These are phyloP conservation scores for Colletotrichum neosansevieriae DNA, from an alignment of 2,329 filamentous ascomycete species.

Conservation along the genomic window DNA sequence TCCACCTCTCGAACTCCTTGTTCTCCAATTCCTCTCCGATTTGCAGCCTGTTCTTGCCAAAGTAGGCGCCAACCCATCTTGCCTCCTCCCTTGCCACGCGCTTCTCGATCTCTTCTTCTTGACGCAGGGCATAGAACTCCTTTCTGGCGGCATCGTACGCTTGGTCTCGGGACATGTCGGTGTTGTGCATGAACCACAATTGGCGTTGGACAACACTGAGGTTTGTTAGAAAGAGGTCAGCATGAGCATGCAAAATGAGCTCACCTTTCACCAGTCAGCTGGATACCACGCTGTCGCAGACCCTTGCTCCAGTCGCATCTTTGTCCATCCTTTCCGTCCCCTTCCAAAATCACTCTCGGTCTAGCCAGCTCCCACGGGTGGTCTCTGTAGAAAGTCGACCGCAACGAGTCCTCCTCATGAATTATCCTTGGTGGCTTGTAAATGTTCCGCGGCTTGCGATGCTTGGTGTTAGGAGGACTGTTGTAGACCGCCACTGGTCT, in stretches of 20 bases:
- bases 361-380: slow-evolving; percentile 98
- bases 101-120: slow-evolving; percentile 84
- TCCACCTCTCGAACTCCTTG: slow-evolving; percentile 85
- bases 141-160: slow-evolving; percentile 90
- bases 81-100: slow-evolving; percentile 92
- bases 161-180: slow-evolving; percentile 68
- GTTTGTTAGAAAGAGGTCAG: slow-evolving; percentile 38
- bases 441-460: slow-evolving; percentile 76
- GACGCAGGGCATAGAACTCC: slow-evolving; percentile 89
- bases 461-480: slow-evolving; percentile 55
- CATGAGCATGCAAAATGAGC: slow-evolving; percentile 41
- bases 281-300: slow-evolving; percentile 79
- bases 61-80: slow-evolving; percentile 85
- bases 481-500: slow-evolving; percentile 65
- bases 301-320: slow-evolving; percentile 82
- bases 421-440: slow-evolving; percentile 83
- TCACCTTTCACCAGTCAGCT: slow-evolving; percentile 87
- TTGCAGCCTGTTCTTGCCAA: slow-evolving; percentile 81
- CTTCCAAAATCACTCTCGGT: slow-evolving; percentile 86
- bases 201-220: slow-evolving; percentile 91
- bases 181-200: slow-evolving; percentile 81
- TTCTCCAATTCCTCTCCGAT: slow-evolving; percentile 88
- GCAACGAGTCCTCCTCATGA: slow-evolving; percentile 87
- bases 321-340: slow-evolving; percentile 84
- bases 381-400: slow-evolving; percentile 87